A percentile compares a stretch with the other conserved stretches of the same genome.
phyloP scores from a whole-genome alignment of 306 rosid species.

The Geum urbanum region DNA sequence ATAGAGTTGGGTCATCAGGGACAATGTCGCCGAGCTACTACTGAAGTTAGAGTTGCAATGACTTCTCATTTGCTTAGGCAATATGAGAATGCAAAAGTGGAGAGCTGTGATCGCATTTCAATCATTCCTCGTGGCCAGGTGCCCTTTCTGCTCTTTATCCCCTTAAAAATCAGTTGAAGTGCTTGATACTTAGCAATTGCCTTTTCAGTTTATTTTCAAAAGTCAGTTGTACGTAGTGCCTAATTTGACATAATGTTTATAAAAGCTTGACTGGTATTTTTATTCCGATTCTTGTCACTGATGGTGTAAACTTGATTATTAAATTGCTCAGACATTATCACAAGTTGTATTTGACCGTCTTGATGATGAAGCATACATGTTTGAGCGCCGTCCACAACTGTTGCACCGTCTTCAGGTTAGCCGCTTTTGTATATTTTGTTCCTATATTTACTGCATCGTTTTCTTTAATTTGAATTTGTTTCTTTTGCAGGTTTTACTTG shows the following conservation, averaged over 20 bases:
- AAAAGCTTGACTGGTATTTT: slow-evolving; percentile 5
- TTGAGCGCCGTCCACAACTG: slow-evolving; percentile 83
- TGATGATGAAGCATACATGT: slow-evolving; percentile 87
- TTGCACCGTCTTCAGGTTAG: slow-evolving; percentile 87
- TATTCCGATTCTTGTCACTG: background rate
- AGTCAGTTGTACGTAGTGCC: background rate
- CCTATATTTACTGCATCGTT: slow-evolving; percentile 6
- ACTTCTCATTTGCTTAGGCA: slow-evolving; percentile 87
- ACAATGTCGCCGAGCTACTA: slow-evolving; percentile 91
- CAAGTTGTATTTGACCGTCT: slow-evolving; percentile 90
- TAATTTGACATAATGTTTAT: background rate
- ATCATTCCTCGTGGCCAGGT: slow-evolving; percentile 98
- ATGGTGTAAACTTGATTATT: slow-evolving; percentile 12
- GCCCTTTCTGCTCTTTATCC: slow-evolving; percentile 43
- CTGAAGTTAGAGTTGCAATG: slow-evolving; percentile 88
- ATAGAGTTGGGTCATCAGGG: slow-evolving; percentile 76
- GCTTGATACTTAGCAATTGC: background rate
- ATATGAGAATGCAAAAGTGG: slow-evolving; percentile 76
- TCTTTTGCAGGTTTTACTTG: slow-evolving; percentile 69
- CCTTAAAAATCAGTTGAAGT: background rate
- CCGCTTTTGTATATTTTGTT: slow-evolving; percentile 8
- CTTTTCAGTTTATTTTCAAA: background rate
- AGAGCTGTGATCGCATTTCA: slow-evolving; percentile 86
- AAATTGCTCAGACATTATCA: slow-evolving; percentile 61
- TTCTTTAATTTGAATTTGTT: slow-evolving; percentile 15